Base-by-base conservation (phyloP, 176 grass and related monocot species). In the Stipa capillata region DNA sequence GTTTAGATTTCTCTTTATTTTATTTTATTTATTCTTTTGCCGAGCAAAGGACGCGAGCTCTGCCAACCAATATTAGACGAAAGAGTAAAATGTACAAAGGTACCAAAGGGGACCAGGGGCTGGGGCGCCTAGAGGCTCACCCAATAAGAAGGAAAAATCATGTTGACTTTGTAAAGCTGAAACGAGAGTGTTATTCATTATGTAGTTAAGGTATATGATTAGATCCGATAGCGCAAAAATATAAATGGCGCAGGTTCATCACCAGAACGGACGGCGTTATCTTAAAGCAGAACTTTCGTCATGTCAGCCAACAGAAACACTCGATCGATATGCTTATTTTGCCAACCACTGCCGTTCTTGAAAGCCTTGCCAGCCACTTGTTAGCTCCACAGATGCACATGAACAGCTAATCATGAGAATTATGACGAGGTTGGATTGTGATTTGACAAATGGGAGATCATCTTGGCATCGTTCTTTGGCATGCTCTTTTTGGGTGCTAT, bases 401-500 rank as follows among this genome's bases (percentile, higher is more conserved):
- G n/a, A n/a, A n/a, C n/a, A 7, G 6, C 11, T 17, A 54, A 23
- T 1, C 37, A 56, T 8, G 47, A 9, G 34, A 64, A 52, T 74
- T 63, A 44, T 83, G 48, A 76, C 36, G 81, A 75, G 42, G 15
- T 50, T 7, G 28, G 53, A 62, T n/a, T 72, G 67, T 21, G 70
- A 84, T 76, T 28, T 57, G 28, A 43, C 61, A n/a, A 23, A 1
- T 4, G 10, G 37, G 37, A 82, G 7, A 37, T 82, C 29, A n/a
- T 35, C 13, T 34, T 16, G 49, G 61, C 37, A 68, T 68, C 72
- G 47, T 76, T 36, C 82, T 35, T 54, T 42, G 25, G 72, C 20
- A 27, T 55, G n/a, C 20, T 66, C 56, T 10, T 21, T 81, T 16
- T 36, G 5, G 29, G 66, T 60, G 62, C 75, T 48, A 12, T 4